phyloP scores from a whole-genome alignment of 306 rosid species.

The Prunus kanzakura region DNA sequence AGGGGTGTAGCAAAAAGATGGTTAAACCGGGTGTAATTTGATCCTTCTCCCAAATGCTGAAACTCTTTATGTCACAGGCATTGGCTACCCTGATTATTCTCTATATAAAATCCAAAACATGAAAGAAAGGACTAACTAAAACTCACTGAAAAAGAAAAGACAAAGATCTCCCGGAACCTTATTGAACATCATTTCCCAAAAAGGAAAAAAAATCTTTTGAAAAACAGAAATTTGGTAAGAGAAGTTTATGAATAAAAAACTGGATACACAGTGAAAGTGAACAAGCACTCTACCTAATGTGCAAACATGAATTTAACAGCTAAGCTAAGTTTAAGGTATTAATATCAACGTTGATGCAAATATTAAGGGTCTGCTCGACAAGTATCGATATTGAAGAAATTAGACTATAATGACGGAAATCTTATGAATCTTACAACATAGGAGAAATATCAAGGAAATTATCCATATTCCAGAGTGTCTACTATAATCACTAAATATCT shows the following conservation, averaged over 20 bases:
- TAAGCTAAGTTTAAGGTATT: neutral
- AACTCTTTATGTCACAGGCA: neutral
- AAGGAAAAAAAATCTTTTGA: neutral
- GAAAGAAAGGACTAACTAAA: neutral
- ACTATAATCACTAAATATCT: slow-evolving; percentile 1
- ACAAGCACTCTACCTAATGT: neutral
- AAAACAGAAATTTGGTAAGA: neutral
- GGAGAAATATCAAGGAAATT: neutral
- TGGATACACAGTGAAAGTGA: neutral
- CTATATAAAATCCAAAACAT: neutral
- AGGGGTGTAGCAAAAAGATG: neutral
- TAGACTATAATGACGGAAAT: neutral
- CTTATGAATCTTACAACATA: neutral
- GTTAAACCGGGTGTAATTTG: neutral
- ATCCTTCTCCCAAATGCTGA: neutral
- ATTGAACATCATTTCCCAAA: neutral
- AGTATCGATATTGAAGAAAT: neutral
- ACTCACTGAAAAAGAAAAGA: neutral
- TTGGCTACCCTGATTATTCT: neutral
- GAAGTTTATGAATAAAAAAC: neutral
- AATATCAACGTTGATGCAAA: neutral
- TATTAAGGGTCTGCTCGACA: neutral
- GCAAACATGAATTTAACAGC: neutral
- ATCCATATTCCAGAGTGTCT: no score
- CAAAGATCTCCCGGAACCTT: no score